These are phyloP conservation scores for Mrakia blollopis DNA, from an alignment of 768 basidiomycete genomes.

Conservation along the genomic window DNA sequence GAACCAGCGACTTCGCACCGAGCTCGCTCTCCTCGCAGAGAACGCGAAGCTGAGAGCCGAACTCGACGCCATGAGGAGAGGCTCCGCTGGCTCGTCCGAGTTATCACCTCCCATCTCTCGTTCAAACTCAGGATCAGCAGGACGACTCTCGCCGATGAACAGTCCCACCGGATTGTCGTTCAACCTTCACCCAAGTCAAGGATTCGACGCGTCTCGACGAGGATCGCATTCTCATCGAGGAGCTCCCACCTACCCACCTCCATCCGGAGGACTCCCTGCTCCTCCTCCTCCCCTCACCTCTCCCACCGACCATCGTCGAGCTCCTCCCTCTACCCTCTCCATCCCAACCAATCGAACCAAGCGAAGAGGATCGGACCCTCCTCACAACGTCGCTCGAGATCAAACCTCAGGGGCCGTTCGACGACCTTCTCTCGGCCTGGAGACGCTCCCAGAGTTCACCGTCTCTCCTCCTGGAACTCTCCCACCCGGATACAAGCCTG, in stretches of 20 bases:
- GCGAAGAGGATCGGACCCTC: slow-evolving; percentile 7
- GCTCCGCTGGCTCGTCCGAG: background rate
- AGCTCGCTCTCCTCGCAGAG: background rate
- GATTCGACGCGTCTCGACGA: no score
- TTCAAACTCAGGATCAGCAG: background rate
- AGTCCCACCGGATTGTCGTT: background rate
- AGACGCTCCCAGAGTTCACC: background rate
- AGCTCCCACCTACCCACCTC: background rate
- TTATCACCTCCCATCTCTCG: background rate
- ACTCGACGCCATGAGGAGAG: background rate
- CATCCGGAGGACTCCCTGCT: background rate
- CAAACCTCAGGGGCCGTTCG: background rate
- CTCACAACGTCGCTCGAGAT: background rate
- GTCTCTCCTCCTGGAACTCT: background rate
- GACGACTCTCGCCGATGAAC: background rate
- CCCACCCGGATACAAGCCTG: background rate
- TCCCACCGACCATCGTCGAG: background rate
- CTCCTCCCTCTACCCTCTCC: background rate
- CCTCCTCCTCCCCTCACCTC: background rate
- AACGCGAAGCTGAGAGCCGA: background rate
- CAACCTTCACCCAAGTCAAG: background rate
- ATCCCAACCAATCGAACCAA: background rate
- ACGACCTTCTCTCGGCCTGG: background rate
- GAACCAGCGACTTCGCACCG: background rate
- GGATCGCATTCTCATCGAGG: background rate